Evolutionary conservation across 2,329 filamentous ascomycete species (phyloP).

Genomic region (Pseudogymnoascus pannorum): DNA sequence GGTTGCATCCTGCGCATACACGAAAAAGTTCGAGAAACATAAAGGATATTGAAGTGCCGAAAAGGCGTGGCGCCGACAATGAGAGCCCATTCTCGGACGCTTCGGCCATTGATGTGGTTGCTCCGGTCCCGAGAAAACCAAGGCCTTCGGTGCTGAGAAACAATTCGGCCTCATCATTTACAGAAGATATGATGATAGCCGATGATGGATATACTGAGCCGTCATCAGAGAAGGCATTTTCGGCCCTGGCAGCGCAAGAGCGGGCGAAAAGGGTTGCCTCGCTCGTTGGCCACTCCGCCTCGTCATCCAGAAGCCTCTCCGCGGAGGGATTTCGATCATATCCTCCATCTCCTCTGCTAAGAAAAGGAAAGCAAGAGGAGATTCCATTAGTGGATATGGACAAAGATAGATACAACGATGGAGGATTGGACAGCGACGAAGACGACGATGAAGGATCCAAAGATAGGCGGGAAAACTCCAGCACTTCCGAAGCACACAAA

Average conservation of each 20-base stretch:
- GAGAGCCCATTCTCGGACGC: conserved; percentile 18
- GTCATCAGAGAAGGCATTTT: conserved; percentile 25
- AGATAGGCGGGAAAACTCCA: conserved; percentile 17
- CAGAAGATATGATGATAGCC: conserved; percentile 9
- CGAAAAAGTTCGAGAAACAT: conserved; percentile 16
- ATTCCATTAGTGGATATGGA: conserved; percentile 27
- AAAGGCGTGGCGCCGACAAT: not conserved
- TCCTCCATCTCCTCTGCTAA: not conserved
- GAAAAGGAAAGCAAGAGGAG: conserved; percentile 14
- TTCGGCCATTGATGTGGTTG: not conserved
- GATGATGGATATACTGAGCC: conserved; percentile 15
- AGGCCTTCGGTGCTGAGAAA: conserved; percentile 24
- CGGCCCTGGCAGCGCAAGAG: conserved; percentile 27
- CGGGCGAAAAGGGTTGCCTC: conserved; percentile 26
- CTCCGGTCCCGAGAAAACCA: conserved; percentile 11
- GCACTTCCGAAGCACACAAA: conserved; percentile 36
- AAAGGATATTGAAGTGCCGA: conserved; percentile 6
- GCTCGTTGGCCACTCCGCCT: conserved; percentile 26
- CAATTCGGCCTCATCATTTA: conserved; percentile 16
- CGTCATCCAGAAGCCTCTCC: conserved; percentile 26
- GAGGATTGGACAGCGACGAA: conserved; percentile 21
- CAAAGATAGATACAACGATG: conserved; percentile 23
- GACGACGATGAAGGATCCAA: conserved; percentile 15
- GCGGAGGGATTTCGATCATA: conserved; percentile 15
- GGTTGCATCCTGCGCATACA: conserved; percentile 20